Conservation (phyloP, 1,284 basidiomycete species). For the Sphaerobolus stellatus region DNA sequence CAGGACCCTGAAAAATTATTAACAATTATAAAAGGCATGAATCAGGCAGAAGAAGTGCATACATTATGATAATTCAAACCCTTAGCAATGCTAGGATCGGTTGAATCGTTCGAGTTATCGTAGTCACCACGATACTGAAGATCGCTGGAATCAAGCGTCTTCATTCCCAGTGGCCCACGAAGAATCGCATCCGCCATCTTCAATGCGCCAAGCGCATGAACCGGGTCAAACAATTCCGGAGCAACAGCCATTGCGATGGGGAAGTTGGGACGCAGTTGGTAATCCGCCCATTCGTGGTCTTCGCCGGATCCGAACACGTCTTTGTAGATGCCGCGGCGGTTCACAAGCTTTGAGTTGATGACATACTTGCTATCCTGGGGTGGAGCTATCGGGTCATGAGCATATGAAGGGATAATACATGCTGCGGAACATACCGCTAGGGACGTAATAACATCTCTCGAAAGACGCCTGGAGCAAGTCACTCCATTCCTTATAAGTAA, state of each 20-base stretch:
- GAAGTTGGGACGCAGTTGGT: slow-evolving; percentile 92
- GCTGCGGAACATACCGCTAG: slow-evolving; percentile 50
- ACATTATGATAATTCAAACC: slow-evolving; percentile 89
- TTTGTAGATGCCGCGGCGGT: slow-evolving; percentile 96
- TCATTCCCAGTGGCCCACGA: slow-evolving; percentile 88
- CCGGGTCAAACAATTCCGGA: slow-evolving; percentile 87
- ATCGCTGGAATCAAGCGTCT: slow-evolving; percentile 85
- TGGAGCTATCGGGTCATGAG: slow-evolving; percentile 50
- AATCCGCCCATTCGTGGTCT: slow-evolving; percentile 93
- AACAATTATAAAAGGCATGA: slow-evolving; percentile 1
- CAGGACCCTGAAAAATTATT: slow-evolving; percentile 58
- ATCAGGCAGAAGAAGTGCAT: slow-evolving; percentile 27
- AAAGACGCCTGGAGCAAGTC: slow-evolving; percentile 84
- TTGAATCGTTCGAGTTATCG: slow-evolving; percentile 87
- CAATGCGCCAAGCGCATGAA: slow-evolving; percentile 78
- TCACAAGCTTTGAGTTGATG: slow-evolving; percentile 72
- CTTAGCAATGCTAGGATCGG: slow-evolving; percentile 81
- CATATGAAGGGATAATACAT: background rate
- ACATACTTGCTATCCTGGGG: slow-evolving; percentile 72
- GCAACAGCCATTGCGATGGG: slow-evolving; percentile 96
- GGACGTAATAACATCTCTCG: slow-evolving; percentile 90
- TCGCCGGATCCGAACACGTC: slow-evolving; percentile 90
- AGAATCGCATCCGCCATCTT: slow-evolving; percentile 74
- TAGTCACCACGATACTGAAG: slow-evolving; percentile 86
- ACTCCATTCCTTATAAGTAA: slow-evolving; percentile 92